Evolutionary conservation across 2,329 filamentous ascomycete species (phyloP).

Genomic region (Fusarium devonianum): DNA sequence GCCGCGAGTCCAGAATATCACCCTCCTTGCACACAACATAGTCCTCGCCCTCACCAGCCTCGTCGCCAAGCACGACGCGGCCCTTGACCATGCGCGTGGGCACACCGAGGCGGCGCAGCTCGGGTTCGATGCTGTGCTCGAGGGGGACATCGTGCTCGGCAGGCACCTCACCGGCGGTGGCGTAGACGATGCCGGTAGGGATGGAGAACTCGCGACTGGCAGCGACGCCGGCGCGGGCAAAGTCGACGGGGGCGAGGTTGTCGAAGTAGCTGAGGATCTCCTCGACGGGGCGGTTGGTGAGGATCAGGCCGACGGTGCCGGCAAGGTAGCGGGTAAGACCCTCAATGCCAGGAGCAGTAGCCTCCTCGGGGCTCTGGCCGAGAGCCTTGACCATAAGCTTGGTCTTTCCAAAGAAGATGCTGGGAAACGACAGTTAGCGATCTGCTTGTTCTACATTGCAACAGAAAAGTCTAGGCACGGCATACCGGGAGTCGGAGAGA

Average conservation of each 20-base stretch:
- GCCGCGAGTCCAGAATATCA: slow-evolving; percentile 84
- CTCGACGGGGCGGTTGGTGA: slow-evolving; percentile 78
- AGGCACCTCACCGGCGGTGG: slow-evolving; percentile 79
- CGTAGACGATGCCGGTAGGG: slow-evolving; percentile 83
- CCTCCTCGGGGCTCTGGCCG: slow-evolving; percentile 77
- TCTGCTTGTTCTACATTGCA: neutral
- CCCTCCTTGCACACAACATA: slow-evolving; percentile 87
- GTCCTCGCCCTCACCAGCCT: slow-evolving; percentile 60
- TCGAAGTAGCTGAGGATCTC: slow-evolving; percentile 77
- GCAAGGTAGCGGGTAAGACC: slow-evolving; percentile 72
- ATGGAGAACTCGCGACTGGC: slow-evolving; percentile 80
- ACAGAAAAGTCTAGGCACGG: slow-evolving; percentile 20
- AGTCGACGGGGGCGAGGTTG: slow-evolving; percentile 79
- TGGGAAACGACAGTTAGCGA: slow-evolving; percentile 46
- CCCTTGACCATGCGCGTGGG: slow-evolving; percentile 90
- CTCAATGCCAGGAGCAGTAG: slow-evolving; percentile 80
- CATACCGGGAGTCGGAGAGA: slow-evolving; percentile 82
- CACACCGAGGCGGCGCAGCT: slow-evolving; percentile 86
- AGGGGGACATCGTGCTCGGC: slow-evolving; percentile 84
- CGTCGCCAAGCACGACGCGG: slow-evolving; percentile 75
- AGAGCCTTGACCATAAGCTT: slow-evolving; percentile 98
- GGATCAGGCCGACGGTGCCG: slow-evolving; percentile 88
- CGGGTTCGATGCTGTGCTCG: slow-evolving; percentile 88
- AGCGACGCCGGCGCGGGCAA: slow-evolving; percentile 82
- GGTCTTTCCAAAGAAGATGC: slow-evolving; percentile 98